These are phyloP conservation scores for Coemansia aciculifera DNA, from an alignment of 192 early-diverging fungal genomes.

Conservation along the genomic window DNA sequence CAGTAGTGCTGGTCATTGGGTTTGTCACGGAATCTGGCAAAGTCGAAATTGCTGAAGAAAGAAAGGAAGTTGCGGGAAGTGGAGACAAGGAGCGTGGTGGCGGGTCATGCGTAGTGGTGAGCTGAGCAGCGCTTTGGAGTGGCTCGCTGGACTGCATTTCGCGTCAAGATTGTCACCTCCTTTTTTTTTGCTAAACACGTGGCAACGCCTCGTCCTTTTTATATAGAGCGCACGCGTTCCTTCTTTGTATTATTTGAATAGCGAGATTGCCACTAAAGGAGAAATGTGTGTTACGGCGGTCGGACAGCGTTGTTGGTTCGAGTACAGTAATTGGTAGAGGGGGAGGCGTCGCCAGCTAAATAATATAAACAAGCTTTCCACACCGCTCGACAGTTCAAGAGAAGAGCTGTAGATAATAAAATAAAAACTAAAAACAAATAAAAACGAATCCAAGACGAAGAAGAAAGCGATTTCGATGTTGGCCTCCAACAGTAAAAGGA, in stretches of 20 bases:
- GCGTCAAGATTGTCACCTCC: slow-evolving; percentile 1
- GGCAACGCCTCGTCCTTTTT: slow-evolving; percentile 3
- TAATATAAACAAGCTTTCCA: background rate
- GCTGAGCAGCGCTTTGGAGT: slow-evolving; percentile 12
- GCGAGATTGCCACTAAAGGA: background rate
- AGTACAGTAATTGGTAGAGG: background rate
- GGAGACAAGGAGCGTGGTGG: background rate
- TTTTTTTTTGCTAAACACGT: slow-evolving; percentile 1
- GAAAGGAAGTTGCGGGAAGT: background rate
- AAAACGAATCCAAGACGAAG: background rate
- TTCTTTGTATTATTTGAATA: background rate
- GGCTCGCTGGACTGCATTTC: slow-evolving; percentile 25
- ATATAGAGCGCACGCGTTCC: background rate
- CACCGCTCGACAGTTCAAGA: background rate
- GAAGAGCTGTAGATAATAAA: background rate
- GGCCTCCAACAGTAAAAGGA: background rate
- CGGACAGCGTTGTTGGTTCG: background rate
- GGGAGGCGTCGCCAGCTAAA: background rate
- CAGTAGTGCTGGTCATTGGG: background rate
- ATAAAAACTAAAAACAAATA: background rate
- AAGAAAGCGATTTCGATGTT: background rate
- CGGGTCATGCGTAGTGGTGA: slow-evolving; percentile 6
- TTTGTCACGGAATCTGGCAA: background rate
- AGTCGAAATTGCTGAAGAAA: background rate
- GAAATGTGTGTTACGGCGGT: background rate